phyloP scores from a whole-genome alignment of 2,329 filamentous ascomycete genomes.

The Talaromyces sp. region DNA sequence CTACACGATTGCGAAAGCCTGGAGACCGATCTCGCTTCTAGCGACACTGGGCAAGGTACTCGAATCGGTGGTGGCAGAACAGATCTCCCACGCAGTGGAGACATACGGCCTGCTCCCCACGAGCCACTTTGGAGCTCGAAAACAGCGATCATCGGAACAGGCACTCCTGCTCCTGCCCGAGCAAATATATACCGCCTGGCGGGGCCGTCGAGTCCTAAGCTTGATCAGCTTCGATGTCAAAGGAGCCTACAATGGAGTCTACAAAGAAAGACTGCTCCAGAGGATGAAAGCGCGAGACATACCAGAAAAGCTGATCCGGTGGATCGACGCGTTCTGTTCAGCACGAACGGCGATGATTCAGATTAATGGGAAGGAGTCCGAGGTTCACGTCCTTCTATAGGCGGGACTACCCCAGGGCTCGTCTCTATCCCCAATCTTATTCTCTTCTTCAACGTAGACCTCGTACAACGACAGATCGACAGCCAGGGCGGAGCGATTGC shows the following conservation, averaged over 20 bases:
- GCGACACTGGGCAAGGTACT: not conserved
- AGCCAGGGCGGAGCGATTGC: constrained; percentile 22
- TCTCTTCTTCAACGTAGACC: constrained; percentile 41
- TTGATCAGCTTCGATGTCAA: not conserved
- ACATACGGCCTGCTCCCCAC: not conserved
- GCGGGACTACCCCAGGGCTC: constrained; percentile 20
- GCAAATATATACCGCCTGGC: no score
- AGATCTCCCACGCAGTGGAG: not conserved
- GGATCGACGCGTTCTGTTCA: not conserved
- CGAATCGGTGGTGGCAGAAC: constrained; percentile 22
- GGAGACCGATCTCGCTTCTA: not conserved
- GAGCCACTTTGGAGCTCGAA: not conserved
- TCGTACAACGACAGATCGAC: constrained; percentile 26
- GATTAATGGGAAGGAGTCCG: not conserved
- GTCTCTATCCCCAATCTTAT: constrained; percentile 36
- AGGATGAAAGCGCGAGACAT: not conserved
- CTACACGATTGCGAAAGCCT: not conserved
- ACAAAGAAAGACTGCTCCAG: not conserved
- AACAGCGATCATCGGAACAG: not conserved
- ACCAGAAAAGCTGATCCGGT: not conserved
- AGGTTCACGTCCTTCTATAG: not conserved
- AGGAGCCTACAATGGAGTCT: not conserved
- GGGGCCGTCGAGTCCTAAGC: not conserved
- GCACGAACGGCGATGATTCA: not conserved
- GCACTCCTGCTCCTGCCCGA: not conserved